phyloP scores from a whole-genome alignment of 805 yeast genomes.

The Starmerella scarabaei region DNA sequence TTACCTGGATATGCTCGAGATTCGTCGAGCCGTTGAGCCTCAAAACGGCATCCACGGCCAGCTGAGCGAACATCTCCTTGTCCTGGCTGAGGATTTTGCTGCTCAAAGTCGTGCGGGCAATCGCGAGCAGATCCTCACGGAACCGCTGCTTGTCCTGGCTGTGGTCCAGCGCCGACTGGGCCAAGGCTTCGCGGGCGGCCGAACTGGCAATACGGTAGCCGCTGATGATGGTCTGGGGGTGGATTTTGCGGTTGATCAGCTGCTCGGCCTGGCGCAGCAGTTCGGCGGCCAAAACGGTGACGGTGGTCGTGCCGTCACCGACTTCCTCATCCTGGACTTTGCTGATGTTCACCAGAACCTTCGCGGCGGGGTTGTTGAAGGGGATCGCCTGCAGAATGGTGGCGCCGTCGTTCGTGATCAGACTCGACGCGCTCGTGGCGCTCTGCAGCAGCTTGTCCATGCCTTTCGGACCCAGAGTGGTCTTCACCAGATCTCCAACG shows the following conservation, averaged over 20 bases:
- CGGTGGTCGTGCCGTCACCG: slow-evolving; percentile 97
- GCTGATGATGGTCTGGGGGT: slow-evolving; percentile 94
- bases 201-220: slow-evolving; percentile 82
- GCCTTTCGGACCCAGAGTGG: slow-evolving; percentile 95
- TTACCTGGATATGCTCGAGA: slow-evolving; percentile 82
- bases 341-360: slow-evolving; percentile 83
- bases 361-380: slow-evolving; percentile 94
- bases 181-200: slow-evolving; percentile 76
- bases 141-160: slow-evolving; percentile 44
- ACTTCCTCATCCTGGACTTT: slow-evolving; percentile 97
- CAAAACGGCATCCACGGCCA: slow-evolving; percentile 89
- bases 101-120: slow-evolving; percentile 86
- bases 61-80: slow-evolving; percentile 71
- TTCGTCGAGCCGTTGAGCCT: slow-evolving; percentile 78
- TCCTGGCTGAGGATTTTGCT: slow-evolving; percentile 93
- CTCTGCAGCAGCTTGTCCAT: slow-evolving; percentile 93
- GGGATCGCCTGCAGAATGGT: slow-evolving; percentile 90
- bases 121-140: slow-evolving; percentile 65
- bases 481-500: slow-evolving; percentile 91
- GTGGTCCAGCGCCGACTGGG: slow-evolving; percentile 62
- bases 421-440: slow-evolving; percentile 51
- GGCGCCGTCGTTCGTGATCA: slow-evolving; percentile 97
- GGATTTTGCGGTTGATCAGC: slow-evolving; percentile 81
- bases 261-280: slow-evolving; percentile 88
- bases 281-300: slow-evolving; percentile 88